Evolutionary conservation across 148 eudicot species (phyloP).

Genomic region (Nepenthes mirabilis): DNA sequence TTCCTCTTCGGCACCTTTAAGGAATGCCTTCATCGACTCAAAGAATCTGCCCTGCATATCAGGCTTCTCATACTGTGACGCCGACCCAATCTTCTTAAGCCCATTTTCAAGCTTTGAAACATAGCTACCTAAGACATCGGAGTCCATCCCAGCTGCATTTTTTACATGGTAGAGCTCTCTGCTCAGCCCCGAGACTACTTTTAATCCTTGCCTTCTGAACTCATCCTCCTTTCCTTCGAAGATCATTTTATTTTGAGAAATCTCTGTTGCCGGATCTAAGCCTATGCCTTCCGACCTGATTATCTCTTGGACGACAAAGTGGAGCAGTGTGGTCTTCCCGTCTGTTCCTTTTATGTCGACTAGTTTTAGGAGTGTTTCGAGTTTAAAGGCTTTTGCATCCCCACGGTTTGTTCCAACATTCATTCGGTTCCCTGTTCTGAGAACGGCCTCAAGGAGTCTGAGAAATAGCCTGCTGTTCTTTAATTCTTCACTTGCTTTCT

Average conservation of each 20-base stretch:
- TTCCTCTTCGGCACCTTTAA: constrained; percentile 32
- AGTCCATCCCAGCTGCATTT: constrained; percentile 91
- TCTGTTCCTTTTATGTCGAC: constrained; percentile 88
- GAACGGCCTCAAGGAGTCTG: constrained; percentile 93
- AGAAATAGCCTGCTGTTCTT: constrained; percentile 80
- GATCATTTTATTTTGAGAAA: constrained; percentile 20
- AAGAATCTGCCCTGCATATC: constrained; percentile 57
- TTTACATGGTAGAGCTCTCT: constrained; percentile 72
- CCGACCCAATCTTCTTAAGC: constrained; percentile 56
- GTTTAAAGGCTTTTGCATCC: constrained; percentile 81
- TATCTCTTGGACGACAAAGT: constrained; percentile 98
- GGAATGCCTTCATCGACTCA: constrained; percentile 35
- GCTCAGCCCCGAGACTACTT: constrained; percentile 64
- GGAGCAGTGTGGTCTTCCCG: constrained; percentile 92
- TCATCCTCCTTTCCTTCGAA: constrained; percentile 47
- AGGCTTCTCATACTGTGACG: constrained; percentile 44
- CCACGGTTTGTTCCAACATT: constrained; percentile 97
- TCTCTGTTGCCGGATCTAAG: constrained; percentile 22
- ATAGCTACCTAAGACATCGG: constrained; percentile 71
- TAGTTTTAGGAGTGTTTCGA: constrained; percentile 76
- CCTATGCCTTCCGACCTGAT: constrained; percentile 63
- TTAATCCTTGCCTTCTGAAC: constrained; percentile 71
- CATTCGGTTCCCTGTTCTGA: constrained; percentile 94
- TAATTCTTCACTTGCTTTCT: constrained; percentile 80
- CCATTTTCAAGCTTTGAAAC: constrained; percentile 81